phyloP scores from a whole-genome alignment of 495 filamentous ascomycete species.

The Hyaloscypha bicolor region DNA sequence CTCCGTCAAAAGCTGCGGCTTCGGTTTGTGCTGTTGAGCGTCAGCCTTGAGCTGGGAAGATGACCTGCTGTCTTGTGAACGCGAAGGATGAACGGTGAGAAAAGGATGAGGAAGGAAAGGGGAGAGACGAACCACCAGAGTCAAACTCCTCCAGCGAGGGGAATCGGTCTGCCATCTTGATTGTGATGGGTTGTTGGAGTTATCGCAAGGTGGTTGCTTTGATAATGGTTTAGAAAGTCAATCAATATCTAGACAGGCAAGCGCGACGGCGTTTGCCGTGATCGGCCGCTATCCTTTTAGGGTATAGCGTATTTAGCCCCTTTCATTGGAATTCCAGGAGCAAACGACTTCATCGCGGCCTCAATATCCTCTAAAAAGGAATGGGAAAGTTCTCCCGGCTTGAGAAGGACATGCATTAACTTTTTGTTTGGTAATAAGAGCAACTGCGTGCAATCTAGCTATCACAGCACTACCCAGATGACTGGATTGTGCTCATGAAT shows the following conservation, averaged over 20 bases:
- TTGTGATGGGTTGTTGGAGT: slow-evolving; percentile 16
- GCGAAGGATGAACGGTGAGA: background rate
- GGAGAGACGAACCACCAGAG: slow-evolving; percentile 64
- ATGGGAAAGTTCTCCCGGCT: too few relatives aligned
- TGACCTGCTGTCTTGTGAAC: background rate
- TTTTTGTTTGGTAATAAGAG: too few relatives aligned
- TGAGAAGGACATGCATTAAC: too few relatives aligned
- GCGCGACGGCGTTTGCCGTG: slow-evolving; percentile 18
- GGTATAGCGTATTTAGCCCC: too few relatives aligned
- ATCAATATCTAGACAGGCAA: slow-evolving; percentile 29
- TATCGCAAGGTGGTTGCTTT: slow-evolving; percentile 7
- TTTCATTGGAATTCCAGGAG: too few relatives aligned
- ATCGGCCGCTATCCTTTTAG: background rate
- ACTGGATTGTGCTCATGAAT: too few relatives aligned
- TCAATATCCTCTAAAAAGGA: too few relatives aligned
- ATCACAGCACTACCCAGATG: too few relatives aligned
- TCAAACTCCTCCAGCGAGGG: slow-evolving; percentile 96
- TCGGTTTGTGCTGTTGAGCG: slow-evolving; percentile 57
- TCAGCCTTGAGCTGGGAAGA: background rate
- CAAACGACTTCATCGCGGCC: too few relatives aligned
- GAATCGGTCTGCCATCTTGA: slow-evolving; percentile 89
- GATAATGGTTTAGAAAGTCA: slow-evolving; percentile 21
- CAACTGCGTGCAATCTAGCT: too few relatives aligned
- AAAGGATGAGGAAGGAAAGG: background rate
- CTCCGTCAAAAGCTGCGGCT: slow-evolving; percentile 39